These are phyloP conservation scores for Talaromyces sp. DNA, from an alignment of 2,329 filamentous ascomycete genomes.

Conservation along the genomic window DNA sequence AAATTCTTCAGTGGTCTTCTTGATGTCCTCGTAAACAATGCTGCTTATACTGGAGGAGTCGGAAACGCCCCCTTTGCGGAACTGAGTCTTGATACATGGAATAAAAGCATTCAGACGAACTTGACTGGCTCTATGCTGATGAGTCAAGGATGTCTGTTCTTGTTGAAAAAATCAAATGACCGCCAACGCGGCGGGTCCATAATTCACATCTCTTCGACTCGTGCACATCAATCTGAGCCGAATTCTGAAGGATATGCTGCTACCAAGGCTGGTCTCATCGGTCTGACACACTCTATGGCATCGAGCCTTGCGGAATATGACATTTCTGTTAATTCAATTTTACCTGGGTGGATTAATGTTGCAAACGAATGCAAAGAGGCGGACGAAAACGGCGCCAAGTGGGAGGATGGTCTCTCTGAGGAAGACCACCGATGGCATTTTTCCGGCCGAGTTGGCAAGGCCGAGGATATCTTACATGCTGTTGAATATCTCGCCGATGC, in stretches of 20 bases:
- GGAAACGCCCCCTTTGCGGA: conserved; percentile 5
- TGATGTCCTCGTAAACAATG: conserved; percentile 11
- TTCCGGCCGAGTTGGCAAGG: conserved; percentile 9
- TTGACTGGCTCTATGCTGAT: conserved; percentile 12
- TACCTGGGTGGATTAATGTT: conserved; percentile 12
- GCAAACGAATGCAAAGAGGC: conserved; percentile 11
- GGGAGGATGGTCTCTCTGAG: conserved; percentile 7
- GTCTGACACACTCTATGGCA: conserved; percentile 10
- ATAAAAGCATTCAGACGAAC: conserved; percentile 10
- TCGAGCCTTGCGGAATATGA: conserved; percentile 5
- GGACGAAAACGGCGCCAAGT: not conserved
- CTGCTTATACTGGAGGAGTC: conserved; percentile 6
- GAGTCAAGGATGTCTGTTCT: conserved; percentile 6
- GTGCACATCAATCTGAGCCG: conserved; percentile 10
- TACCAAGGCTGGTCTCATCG: conserved; percentile 9
- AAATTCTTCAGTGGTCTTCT: conserved; percentile 5
- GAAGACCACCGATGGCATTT: conserved; percentile 11
- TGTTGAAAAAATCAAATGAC: conserved; percentile 1
- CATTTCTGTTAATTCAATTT: conserved; percentile 8
- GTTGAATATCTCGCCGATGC: conserved; percentile 10
- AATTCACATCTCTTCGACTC: conserved; percentile 11
- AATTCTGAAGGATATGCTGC: conserved; percentile 10
- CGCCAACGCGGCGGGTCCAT: conserved; percentile 7
- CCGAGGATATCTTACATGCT: conserved; percentile 9
- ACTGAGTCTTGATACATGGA: conserved; percentile 8